Conservation (phyloP, 805 yeast genomes). For the Isabelozyma heimii region DNA sequence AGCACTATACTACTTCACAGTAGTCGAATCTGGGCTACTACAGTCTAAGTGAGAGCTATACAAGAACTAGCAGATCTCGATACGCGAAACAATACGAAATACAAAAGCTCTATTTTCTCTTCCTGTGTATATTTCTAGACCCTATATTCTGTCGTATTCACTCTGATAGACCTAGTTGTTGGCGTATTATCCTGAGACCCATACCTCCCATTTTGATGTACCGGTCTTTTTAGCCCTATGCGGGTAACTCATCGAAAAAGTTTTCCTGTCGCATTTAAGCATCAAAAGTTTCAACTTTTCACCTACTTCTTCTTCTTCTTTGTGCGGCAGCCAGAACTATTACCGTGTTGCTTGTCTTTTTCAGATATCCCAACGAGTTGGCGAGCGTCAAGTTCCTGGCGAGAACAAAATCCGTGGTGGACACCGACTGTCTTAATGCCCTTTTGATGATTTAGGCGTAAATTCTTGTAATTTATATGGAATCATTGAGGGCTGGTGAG, state of each 20-base stretch:
- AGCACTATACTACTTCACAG: too few species aligned
- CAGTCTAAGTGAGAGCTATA: too few species aligned
- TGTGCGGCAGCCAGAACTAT: slow-evolving; percentile 53
- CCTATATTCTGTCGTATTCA: too few species aligned
- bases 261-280: neutral
- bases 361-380: slow-evolving; percentile 45
- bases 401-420: slow-evolving; percentile 41
- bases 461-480: slow-evolving; percentile 13
- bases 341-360: slow-evolving; percentile 53
- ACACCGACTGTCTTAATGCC: slow-evolving; percentile 46
- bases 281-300: neutral
- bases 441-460: slow-evolving; percentile 29
- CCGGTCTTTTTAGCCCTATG: neutral
- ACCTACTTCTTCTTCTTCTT: slow-evolving; percentile 20
- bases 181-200: too few species aligned
- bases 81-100: too few species aligned
- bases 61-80: too few species aligned
- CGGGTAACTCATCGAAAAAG: neutral
- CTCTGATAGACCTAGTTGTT: too few species aligned
- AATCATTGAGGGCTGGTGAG: slow-evolving; percentile 47
- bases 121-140: too few species aligned
- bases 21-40: too few species aligned
- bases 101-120: too few species aligned
- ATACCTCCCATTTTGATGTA: too few species aligned
- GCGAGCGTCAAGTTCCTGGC: slow-evolving; percentile 52